Percentiles rank a stretch among this genome's conserved stretches.
phyloP scores from a whole-genome alignment of 1,284 basidiomycete species.

The Meripilus lineatus region DNA sequence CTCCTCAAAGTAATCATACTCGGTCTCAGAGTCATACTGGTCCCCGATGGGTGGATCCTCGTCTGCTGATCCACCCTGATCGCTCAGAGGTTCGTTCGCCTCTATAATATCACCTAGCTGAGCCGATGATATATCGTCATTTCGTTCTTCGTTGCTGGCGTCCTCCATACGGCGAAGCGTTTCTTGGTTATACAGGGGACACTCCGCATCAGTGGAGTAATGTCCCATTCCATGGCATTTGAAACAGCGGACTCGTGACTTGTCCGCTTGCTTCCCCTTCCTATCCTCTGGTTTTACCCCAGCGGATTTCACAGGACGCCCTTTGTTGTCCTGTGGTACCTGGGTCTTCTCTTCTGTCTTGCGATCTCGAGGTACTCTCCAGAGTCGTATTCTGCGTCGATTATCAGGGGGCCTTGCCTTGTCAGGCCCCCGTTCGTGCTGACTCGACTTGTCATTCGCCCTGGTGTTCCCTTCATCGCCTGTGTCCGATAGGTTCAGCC shows the following conservation, averaged over 20 bases:
- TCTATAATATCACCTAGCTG: neutral
- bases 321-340: too few species aligned
- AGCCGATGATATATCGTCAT: neutral
- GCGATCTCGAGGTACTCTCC: too few species aligned
- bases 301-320: too few species aligned
- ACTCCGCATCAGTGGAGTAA: neutral
- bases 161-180: neutral
- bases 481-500: too few species aligned
- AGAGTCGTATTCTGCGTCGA: too few species aligned
- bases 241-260: neutral
- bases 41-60: neutral
- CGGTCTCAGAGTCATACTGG: neutral
- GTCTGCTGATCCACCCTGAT: neutral
- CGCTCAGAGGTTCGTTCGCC: neutral
- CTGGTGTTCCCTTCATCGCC: too few species aligned
- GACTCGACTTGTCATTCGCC: too few species aligned
- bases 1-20: neutral
- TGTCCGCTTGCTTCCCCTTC: neutral
- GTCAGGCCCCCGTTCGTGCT: too few species aligned
- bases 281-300: too few species aligned
- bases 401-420: too few species aligned
- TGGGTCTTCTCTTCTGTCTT: too few species aligned
- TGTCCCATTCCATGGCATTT: neutral
- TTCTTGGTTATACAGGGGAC: neutral
- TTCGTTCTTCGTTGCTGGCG: neutral